Evolutionary conservation across 2,329 filamentous ascomycete species (phyloP).

Genomic region (Chaetothyriales sp.): DNA sequence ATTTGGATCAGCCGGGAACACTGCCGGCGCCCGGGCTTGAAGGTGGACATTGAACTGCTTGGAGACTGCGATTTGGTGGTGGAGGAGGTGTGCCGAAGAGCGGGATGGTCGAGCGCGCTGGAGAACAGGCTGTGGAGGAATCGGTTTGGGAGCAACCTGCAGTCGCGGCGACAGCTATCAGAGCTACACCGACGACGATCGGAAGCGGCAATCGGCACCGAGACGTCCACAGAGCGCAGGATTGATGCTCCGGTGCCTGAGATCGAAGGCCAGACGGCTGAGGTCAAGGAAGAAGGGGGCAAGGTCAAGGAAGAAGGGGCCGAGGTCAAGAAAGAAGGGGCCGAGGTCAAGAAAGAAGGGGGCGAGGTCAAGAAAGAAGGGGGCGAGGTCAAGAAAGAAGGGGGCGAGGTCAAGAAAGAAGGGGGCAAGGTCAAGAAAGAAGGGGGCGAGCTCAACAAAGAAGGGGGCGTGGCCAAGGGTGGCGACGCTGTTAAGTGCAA

Average conservation of each 20-base stretch:
- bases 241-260: not conserved
- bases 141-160: not conserved
- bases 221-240: not conserved
- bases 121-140: constrained; percentile 7
- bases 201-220: not conserved
- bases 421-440: not conserved
- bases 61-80: constrained; percentile 90
- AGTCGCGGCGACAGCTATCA: not conserved
- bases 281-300: not conserved
- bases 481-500: not conserved
- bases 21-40: constrained; percentile 49
- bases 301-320: not conserved
- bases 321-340: not conserved
- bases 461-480: too few species aligned
- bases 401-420: not conserved
- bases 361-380: not conserved
- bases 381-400: not conserved
- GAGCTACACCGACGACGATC: not conserved
- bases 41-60: constrained; percentile 93
- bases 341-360: not conserved
- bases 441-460: too few species aligned
- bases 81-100: constrained; percentile 66
- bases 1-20: constrained; percentile 52
- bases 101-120: constrained; percentile 49
- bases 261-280: not conserved